Base-by-base conservation (phyloP, 1,284 basidiomycete species). In the Wolfiporia cocos region DNA sequence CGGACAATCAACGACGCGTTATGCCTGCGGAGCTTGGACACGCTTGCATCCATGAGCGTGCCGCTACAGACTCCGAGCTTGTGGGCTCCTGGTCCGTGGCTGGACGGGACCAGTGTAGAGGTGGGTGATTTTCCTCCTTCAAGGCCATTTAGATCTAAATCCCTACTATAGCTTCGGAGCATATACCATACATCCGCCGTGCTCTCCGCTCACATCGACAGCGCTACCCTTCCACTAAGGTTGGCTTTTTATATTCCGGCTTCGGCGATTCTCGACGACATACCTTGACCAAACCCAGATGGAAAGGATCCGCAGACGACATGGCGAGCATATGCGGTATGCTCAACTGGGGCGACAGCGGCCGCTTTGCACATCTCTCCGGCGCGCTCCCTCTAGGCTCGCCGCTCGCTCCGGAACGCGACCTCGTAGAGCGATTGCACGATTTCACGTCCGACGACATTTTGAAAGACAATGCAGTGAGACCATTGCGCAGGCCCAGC, bases 171-270 rank as follows among this genome's bases (percentile, higher is more conserved):
- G 75, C 53, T 48, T 24, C 53, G 59, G 11, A 67, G 63, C 37
- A 43, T 61, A 2, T 84, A 80, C 57, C 72, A 78, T 37, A 65
- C 69, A 10, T 83, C 84, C 2, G 81, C 83, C 6, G 55, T 87
- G 28, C 56, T 86, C 5, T 78, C 86, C 0, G 64, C 81, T n/a
- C 74, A 83, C 49, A 64, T 86, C 12, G 83, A 88, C 47, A 78
- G 66, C 23, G 66, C 64, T 11, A 87, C 85, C 2, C 65, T 86
- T 24, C 78, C 83, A 2, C 55, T 82, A 26, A 73, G 84, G 83
- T 83, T 49, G 43, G 19, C 14, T 23, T 29, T 42, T 11, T 14
- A 26, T 41, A n/a, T 17, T 12, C 5, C n/a, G 24, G 18, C 12
- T 18, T 37, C 11, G 0, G 32, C 31, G 18, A 15, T 22, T 23